A percentile compares a stretch with the other conserved stretches of the same genome.
Conservation (phyloP, 169 alveolate species). For the Eimeria acervulina region DNA sequence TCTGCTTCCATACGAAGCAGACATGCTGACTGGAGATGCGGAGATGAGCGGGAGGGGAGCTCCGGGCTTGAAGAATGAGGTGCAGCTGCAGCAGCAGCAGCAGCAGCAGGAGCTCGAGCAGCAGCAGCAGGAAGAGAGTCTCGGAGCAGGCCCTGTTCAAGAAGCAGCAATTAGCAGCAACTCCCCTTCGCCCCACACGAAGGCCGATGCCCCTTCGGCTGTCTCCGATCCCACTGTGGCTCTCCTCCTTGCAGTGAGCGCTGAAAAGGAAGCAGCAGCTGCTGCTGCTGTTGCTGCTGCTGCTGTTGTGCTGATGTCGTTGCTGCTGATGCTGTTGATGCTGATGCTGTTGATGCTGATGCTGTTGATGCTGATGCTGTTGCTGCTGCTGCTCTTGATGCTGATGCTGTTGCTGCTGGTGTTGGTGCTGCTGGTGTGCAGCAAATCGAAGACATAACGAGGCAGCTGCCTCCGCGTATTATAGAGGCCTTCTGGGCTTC, state of each 20-base stretch:
- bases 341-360: neutral
- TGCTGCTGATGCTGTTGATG: neutral
- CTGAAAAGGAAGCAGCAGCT: neutral
- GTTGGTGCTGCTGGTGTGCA: conserved; percentile 28
- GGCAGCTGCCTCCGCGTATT: conserved; percentile 72
- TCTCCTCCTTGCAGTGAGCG: conserved; percentile 55
- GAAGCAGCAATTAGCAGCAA: neutral
- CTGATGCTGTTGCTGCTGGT: neutral
- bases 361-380: neutral
- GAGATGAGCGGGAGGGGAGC: neutral
- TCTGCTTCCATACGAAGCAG: neutral
- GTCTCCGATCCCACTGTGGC: conserved; percentile 47
- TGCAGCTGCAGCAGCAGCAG: conserved; percentile 27
- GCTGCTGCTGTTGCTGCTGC: conserved; percentile 46
- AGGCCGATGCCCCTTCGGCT: conserved; percentile 11
- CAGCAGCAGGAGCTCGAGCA: neutral
- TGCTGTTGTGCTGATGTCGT: neutral
- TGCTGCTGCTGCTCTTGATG: neutral
- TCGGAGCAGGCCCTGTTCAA: neutral
- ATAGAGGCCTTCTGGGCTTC: conserved; percentile 71
- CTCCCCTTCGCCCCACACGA: neutral
- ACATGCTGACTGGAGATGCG: neutral
- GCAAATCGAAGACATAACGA: conserved; percentile 75
- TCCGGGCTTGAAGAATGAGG: neutral
- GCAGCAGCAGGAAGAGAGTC: conserved; percentile 11